phyloP scores from a whole-genome alignment of 2,329 filamentous ascomycete genomes.

The Pseudogymnoascus sp. region DNA sequence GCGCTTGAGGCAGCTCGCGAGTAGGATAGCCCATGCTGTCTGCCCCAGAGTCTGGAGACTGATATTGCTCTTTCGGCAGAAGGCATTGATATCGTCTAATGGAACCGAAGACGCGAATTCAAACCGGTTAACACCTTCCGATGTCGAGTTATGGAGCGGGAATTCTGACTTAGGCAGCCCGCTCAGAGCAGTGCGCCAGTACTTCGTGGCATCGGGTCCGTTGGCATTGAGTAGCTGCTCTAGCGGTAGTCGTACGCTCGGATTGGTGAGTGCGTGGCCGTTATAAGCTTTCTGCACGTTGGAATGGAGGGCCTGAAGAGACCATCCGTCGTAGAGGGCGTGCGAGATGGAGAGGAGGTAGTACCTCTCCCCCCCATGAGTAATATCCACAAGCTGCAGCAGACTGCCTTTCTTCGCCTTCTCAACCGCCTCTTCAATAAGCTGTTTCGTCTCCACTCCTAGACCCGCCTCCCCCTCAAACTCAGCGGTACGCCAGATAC shows the following conservation, averaged over 20 bases:
- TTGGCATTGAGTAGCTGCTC: constrained; percentile 33
- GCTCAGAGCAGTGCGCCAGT: constrained; percentile 65
- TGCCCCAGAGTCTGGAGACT: constrained; percentile 71
- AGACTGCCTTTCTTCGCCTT: constrained; percentile 34
- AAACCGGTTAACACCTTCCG: constrained; percentile 30
- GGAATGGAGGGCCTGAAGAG: constrained; percentile 63
- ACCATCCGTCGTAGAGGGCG: constrained; percentile 86
- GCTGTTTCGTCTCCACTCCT: constrained; percentile 32
- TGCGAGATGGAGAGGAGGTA: constrained; percentile 69
- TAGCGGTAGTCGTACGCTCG: constrained; percentile 46
- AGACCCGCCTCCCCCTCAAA: constrained; percentile 11
- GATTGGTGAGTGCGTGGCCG: constrained; percentile 34
- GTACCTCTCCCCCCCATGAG: constrained; percentile 30
- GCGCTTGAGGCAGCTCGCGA: constrained; percentile 53
- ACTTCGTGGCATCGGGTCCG: constrained; percentile 43
- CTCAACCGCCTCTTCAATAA: constrained; percentile 33
- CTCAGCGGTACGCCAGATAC: constrained; percentile 28
- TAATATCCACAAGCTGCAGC: constrained; percentile 42
- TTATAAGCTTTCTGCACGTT: constrained; percentile 62
- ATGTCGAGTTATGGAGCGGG: constrained; percentile 22
- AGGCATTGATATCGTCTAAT: constrained; percentile 37
- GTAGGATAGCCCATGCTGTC: constrained; percentile 63
- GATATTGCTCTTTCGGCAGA: constrained; percentile 60
- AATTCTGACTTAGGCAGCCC: constrained; percentile 38
- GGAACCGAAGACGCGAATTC: constrained; percentile 40